phyloP scores from a whole-genome alignment of 768 basidiomycete species.

The Mycena albidolilacea region DNA sequence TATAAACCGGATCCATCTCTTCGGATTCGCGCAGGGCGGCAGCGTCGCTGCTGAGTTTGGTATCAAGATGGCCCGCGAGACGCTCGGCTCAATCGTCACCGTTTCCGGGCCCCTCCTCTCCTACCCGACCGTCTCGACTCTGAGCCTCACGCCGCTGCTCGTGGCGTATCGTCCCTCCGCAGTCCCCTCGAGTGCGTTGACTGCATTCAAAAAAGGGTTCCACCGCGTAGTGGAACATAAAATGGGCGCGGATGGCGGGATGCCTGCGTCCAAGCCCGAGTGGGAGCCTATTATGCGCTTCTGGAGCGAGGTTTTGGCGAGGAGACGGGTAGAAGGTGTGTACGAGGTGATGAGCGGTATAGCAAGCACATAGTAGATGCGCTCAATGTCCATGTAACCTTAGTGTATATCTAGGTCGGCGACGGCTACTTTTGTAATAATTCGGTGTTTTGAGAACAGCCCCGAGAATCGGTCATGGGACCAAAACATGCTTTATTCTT shows the following conservation, averaged over 20 bases:
- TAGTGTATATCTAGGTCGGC: too few relatives aligned
- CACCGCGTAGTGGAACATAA: conserved; percentile 63
- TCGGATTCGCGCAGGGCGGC: conserved; percentile 93
- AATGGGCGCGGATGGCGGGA: conserved; percentile 65
- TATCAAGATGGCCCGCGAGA: conserved; percentile 67
- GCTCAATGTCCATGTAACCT: too few relatives aligned
- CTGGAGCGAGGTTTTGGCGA: conserved; percentile 80
- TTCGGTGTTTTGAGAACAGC: neutral
- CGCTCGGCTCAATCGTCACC: conserved; percentile 77
- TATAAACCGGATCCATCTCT: conserved; percentile 79
- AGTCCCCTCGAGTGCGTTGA: conserved; percentile 60
- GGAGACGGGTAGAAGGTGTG: conserved; percentile 71
- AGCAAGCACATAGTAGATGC: neutral
- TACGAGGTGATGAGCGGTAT: conserved; percentile 76
- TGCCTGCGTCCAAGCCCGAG: conserved; percentile 83
- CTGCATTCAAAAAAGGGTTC: conserved; percentile 76
- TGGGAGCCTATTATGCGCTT: conserved; percentile 91
- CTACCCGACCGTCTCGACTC: conserved; percentile 72
- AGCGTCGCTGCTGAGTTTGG: conserved; percentile 80
- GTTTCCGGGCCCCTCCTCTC: conserved; percentile 84
- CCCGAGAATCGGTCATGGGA: conserved; percentile 10
- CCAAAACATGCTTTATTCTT: neutral
- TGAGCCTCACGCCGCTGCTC: conserved; percentile 74
- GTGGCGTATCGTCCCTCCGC: conserved; percentile 68
- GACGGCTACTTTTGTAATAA: neutral